Conservation (phyloP, 768 basidiomycete species). For the Baorangia bicolor region DNA sequence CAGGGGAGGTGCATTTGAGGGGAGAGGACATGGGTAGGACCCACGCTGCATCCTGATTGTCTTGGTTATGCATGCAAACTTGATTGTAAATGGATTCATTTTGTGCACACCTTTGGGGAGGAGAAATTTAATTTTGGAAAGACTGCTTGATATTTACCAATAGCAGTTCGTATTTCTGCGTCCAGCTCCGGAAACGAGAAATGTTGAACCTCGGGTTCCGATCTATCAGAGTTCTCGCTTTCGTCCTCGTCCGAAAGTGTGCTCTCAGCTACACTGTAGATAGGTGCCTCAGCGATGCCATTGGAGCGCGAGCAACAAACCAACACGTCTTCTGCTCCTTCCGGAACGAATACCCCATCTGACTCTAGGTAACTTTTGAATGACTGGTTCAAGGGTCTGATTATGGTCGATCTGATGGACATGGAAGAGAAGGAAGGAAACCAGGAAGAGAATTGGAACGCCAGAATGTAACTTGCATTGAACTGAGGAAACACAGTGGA, state of each 20-base stretch:
- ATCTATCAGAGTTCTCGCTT: slow-evolving; percentile 35
- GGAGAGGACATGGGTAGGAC: slow-evolving; percentile 81
- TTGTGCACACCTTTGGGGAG: slow-evolving; percentile 70
- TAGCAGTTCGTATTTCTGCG: slow-evolving; percentile 57
- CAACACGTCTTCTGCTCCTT: slow-evolving; percentile 76
- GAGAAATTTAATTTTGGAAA: slow-evolving; percentile 98
- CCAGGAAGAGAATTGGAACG: slow-evolving; percentile 86
- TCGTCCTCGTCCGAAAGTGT: slow-evolving; percentile 60
- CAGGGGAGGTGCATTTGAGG: slow-evolving; percentile 81
- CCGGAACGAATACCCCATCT: slow-evolving; percentile 84
- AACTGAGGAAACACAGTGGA: slow-evolving; percentile 47
- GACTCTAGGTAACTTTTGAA: slow-evolving; percentile 75
- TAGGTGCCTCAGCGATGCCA: not conserved
- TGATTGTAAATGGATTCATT: not conserved
- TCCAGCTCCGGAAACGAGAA: slow-evolving; percentile 87
- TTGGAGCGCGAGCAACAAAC: slow-evolving; percentile 26
- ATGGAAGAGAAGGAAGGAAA: slow-evolving; percentile 64
- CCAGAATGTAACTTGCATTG: slow-evolving; percentile 52
- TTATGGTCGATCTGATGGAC: slow-evolving; percentile 71
- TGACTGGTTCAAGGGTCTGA: slow-evolving; percentile 60
- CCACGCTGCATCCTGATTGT: slow-evolving; percentile 83
- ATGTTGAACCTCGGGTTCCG: slow-evolving; percentile 33
- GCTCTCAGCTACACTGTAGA: slow-evolving; percentile 48
- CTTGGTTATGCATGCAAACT: not conserved
- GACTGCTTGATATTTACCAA: slow-evolving; percentile 74